phyloP scores from a whole-genome alignment of 2,329 filamentous ascomycete genomes.

The Colletotrichum sp. region DNA sequence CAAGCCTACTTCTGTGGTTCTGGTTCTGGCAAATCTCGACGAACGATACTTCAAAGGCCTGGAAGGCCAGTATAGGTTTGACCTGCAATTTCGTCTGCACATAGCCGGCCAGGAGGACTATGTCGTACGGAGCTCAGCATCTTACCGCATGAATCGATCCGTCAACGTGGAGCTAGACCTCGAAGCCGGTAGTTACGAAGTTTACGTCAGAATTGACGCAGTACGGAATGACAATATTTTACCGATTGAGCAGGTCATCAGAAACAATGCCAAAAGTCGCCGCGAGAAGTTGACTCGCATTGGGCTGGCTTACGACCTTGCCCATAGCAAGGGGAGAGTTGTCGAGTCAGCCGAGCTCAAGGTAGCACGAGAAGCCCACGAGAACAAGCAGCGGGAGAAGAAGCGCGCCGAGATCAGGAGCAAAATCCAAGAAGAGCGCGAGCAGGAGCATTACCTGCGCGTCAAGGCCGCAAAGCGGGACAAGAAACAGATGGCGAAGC shows the following conservation, averaged over 20 bases:
- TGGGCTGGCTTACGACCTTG: conserved; percentile 74
- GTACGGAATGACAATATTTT: conserved; percentile 56
- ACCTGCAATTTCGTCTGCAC: conserved; percentile 60
- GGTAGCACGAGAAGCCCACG: conserved; percentile 48
- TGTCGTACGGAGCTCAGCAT: conserved; percentile 57
- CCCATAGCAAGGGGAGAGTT: conserved; percentile 67
- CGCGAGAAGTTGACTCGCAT: conserved; percentile 76
- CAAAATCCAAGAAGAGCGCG: conserved; percentile 47
- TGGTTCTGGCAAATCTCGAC: conserved; percentile 64
- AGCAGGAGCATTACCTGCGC: conserved; percentile 39
- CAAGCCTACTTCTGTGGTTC: conserved; percentile 54
- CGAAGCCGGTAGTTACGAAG: conserved; percentile 75
- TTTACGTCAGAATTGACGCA: conserved; percentile 78
- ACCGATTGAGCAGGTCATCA: conserved; percentile 71
- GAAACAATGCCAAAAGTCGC: conserved; percentile 63
- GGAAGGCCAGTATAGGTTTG: conserved; percentile 60
- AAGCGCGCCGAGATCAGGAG: conserved; percentile 38
- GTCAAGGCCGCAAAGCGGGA: conserved; percentile 40
- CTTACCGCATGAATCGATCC: conserved; percentile 70
- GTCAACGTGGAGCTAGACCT: conserved; percentile 80
- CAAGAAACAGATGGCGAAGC: conserved; percentile 29
- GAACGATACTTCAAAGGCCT: conserved; percentile 62
- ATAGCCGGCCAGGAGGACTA: conserved; percentile 55
- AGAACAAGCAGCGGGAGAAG: conserved; percentile 46
- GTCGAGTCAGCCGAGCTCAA: conserved; percentile 55